Evolutionary conservation across 768 basidiomycete species (phyloP).

Genomic region (Neoboletus magnificus): DNA sequence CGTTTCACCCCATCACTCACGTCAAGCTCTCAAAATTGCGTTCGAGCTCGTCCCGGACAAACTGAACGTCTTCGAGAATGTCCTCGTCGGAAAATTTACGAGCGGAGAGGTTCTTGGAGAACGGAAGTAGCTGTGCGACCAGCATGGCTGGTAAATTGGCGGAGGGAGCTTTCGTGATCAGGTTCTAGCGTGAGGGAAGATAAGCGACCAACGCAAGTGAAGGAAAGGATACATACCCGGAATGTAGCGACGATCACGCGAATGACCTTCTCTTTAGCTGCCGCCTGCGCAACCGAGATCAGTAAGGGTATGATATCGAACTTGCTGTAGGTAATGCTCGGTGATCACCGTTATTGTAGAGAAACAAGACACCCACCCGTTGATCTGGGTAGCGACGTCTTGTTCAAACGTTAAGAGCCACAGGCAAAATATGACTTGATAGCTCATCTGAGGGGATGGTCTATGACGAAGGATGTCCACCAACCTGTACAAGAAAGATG

Average conservation of each 20-base stretch:
- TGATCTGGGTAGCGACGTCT: slow-evolving; percentile 79
- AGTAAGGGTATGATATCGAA: slow-evolving; percentile 87
- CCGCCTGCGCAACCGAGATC: slow-evolving; percentile 78
- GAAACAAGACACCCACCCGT: slow-evolving; percentile 55
- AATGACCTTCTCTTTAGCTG: slow-evolving; percentile 96
- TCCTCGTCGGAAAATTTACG: slow-evolving; percentile 97
- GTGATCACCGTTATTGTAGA: not conserved
- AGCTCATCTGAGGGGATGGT: slow-evolving; percentile 90
- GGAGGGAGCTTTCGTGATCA: slow-evolving; percentile 82
- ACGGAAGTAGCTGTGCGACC: slow-evolving; percentile 81
- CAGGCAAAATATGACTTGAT: slow-evolving; percentile 88
- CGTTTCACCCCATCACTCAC: slow-evolving; percentile 42
- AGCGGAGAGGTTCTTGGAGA: slow-evolving; percentile 74
- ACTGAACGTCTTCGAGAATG: slow-evolving; percentile 86
- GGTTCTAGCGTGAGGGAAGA: slow-evolving; percentile 51
- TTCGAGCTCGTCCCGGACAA: slow-evolving; percentile 82
- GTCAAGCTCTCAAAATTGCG: slow-evolving; percentile 85
- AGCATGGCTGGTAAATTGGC: slow-evolving; percentile 94
- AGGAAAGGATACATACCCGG: slow-evolving; percentile 46
- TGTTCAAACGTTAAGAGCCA: slow-evolving; percentile 94
- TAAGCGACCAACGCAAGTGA: slow-evolving; percentile 3
- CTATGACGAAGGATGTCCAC: slow-evolving; percentile 79
- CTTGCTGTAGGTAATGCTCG: slow-evolving; percentile 48
- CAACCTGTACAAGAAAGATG: slow-evolving; percentile 46
- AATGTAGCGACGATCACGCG: slow-evolving; percentile 92